Evolutionary conservation across 441 rosid species (phyloP).

Genomic region (Lepidium campestre): DNA sequence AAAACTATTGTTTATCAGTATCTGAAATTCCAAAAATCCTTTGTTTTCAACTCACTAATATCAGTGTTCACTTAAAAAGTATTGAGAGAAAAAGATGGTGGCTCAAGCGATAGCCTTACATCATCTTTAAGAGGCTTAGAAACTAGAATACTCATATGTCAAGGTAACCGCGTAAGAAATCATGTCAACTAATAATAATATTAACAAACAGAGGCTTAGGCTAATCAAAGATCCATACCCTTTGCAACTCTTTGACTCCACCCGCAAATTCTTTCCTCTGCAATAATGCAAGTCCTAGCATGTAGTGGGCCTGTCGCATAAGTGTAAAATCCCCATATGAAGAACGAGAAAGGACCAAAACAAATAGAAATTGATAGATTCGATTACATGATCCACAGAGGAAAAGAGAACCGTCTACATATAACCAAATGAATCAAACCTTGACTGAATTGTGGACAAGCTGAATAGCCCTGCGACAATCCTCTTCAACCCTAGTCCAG

Average conservation of each 20-base stretch:
- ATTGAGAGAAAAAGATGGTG: background rate
- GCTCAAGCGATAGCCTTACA: background rate
- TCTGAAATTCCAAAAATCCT: background rate
- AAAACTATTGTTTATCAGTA: background rate
- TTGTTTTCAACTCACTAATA: background rate
- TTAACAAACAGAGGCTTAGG: background rate
- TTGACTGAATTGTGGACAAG: constrained; percentile 68
- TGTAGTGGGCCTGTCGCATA: constrained; percentile 65
- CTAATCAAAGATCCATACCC: constrained; percentile 32
- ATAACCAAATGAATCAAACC: constrained; percentile 32
- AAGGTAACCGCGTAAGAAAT: background rate
- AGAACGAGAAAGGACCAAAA: background rate
- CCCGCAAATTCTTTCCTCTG: constrained; percentile 41
- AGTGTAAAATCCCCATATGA: background rate
- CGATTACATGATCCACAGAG: background rate
- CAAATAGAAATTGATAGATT: constrained; percentile 40
- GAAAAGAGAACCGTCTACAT: background rate
- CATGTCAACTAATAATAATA: background rate
- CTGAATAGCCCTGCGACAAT: constrained; percentile 66
- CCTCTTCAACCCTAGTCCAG: constrained; percentile 83
- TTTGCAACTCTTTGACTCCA: constrained; percentile 71
- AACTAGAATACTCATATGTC: background rate
- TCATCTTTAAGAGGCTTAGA: background rate
- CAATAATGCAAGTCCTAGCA: constrained; percentile 81
- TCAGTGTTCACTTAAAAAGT: background rate